A percentile compares a stretch with the other conserved stretches of the same genome.
Evolutionary conservation across 805 yeast species (phyloP).

Genomic region (Starmerella roubikii): DNA sequence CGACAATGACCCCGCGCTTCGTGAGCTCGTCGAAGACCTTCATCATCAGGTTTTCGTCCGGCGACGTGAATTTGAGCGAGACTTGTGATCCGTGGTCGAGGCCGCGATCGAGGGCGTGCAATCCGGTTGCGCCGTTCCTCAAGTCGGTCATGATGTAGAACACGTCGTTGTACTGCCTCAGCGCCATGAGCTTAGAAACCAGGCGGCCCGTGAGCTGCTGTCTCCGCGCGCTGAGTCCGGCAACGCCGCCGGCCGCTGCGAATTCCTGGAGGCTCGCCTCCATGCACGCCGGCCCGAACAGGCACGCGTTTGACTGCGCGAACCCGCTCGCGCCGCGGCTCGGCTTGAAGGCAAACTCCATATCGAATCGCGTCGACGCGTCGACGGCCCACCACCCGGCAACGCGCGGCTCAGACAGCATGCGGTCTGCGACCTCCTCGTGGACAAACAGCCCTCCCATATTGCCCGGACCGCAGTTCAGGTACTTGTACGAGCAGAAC

Average conservation of each 20-base stretch:
- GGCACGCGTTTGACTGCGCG: conserved; percentile 83
- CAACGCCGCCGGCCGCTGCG: conserved; percentile 49
- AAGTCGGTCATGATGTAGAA: conserved; percentile 66
- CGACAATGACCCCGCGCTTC: conserved; percentile 56
- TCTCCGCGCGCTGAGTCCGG: conserved; percentile 42
- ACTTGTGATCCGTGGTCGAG: conserved; percentile 70
- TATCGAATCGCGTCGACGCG: conserved; percentile 52
- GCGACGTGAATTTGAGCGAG: conserved; percentile 46
- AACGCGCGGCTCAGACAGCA: conserved; percentile 40
- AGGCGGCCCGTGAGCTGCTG: conserved; percentile 44
- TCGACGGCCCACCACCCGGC: conserved; percentile 99
- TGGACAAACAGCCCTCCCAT: conserved; percentile 78
- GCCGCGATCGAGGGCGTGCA: conserved; percentile 1
- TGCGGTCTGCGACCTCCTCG: conserved; percentile 26
- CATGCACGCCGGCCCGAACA: conserved; percentile 66
- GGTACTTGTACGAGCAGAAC: conserved; percentile 87
- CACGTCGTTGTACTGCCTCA: conserved; percentile 33
- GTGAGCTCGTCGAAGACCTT: conserved; percentile 37
- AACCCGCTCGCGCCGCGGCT: conserved; percentile 77
- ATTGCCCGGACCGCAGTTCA: conserved; percentile 89
- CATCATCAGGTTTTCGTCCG: conserved; percentile 39
- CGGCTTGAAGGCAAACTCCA: conserved; percentile 69
- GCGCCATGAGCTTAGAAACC: conserved; percentile 33
- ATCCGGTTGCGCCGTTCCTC: background rate
- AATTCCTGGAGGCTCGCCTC: conserved; percentile 52